A percentile compares a stretch with the other conserved stretches of the same genome.
Evolutionary conservation across 2,329 filamentous ascomycete species (phyloP).

Genomic region (Myrmaecium sp.): DNA sequence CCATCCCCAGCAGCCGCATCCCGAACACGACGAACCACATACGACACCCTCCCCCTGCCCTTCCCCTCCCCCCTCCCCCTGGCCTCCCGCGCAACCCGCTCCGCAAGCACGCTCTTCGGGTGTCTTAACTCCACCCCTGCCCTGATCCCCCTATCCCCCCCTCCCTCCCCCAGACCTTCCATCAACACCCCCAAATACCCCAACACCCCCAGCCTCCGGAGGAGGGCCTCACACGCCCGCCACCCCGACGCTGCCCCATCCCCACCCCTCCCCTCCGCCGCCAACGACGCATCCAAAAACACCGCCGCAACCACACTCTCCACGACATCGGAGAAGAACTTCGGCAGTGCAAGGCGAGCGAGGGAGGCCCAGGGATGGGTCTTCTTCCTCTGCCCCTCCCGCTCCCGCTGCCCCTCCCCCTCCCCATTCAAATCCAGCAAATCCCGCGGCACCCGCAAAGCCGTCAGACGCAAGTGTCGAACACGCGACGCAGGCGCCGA

Average conservation of each 20-base stretch:
- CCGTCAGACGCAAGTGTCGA: slow-evolving; percentile 30
- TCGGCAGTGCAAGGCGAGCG: slow-evolving; percentile 46
- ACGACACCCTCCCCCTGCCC: slow-evolving; percentile 3
- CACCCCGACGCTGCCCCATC: slow-evolving; percentile 32
- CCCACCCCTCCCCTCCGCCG: slow-evolving; percentile 7
- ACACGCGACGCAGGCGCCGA: slow-evolving; percentile 6
- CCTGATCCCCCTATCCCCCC: slow-evolving; percentile 37
- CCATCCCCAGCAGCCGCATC: too few relatives aligned
- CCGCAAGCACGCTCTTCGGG: slow-evolving; percentile 42
- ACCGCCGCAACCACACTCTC: slow-evolving; percentile 69
- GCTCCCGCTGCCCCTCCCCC: too few relatives aligned
- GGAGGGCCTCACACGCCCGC: slow-evolving; percentile 39
- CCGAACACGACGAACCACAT: too few relatives aligned
- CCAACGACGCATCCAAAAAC: slow-evolving; percentile 50
- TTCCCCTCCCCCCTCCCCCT: slow-evolving; percentile 1
- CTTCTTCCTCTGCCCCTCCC: slow-evolving; percentile 20
- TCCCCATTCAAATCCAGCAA: slow-evolving; percentile 37
- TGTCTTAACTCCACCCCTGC: too few relatives aligned
- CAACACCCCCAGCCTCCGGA: slow-evolving; percentile 49
- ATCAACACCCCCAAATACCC: slow-evolving; percentile 43
- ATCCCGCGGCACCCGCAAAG: slow-evolving; percentile 32
- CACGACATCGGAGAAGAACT: slow-evolving; percentile 71
- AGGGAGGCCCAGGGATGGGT: slow-evolving; percentile 67
- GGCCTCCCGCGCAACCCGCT: slow-evolving; percentile 1
- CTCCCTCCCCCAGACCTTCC: slow-evolving; percentile 43